Conservation (phyloP, 257 asterid genomes). For the Solanum chmielewskii region DNA sequence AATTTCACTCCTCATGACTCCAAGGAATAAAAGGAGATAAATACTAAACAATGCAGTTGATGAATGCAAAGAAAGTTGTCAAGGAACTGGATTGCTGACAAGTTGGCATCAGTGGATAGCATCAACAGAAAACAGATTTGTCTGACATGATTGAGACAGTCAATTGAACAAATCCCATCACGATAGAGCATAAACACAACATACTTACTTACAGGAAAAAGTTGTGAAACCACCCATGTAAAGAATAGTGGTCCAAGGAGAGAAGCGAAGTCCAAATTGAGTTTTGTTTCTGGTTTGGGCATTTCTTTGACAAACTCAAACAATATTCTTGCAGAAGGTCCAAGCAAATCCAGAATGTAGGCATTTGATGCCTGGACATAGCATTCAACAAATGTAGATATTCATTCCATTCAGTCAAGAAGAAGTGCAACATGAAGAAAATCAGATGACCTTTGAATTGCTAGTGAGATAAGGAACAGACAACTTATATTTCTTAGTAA, state of each 20-base stretch:
- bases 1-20: not conserved
- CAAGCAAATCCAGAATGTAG: constrained; percentile 63
- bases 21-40: not conserved
- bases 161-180: not conserved
- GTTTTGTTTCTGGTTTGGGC: constrained; percentile 76
- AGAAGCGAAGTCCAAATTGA: constrained; percentile 85
- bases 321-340: constrained; percentile 50
- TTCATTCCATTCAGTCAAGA: not conserved
- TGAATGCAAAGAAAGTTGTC: not conserved
- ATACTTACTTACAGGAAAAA: constrained; percentile 75
- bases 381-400: not conserved
- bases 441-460: not conserved
- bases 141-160: not conserved
- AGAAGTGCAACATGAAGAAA: not conserved
- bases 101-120: not conserved
- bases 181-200: not conserved
- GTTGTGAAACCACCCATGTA: constrained; percentile 67
- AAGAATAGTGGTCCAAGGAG: constrained; percentile 94
- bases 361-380: constrained; percentile 79
- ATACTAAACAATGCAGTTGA: not conserved
- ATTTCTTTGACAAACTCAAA: constrained; percentile 92
- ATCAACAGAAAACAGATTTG: not conserved
- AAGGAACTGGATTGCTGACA: not conserved
- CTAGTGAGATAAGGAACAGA: not conserved
- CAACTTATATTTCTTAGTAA: not conserved